phyloP scores from a whole-genome alignment of 768 basidiomycete genomes.

The Floccularia luteovirens region DNA sequence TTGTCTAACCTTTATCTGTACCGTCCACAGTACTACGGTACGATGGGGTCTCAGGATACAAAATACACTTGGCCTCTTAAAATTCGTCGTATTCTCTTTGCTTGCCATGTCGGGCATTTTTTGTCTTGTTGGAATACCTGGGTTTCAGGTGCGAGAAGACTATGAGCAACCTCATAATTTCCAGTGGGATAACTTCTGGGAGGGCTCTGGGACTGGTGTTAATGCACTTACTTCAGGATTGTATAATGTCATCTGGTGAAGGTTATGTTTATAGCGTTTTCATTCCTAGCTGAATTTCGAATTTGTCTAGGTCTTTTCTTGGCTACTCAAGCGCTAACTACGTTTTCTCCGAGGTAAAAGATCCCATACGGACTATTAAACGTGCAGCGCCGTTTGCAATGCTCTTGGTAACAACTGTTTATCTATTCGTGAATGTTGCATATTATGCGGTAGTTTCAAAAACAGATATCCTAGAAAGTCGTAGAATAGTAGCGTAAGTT shows the following conservation, averaged over 20 bases:
- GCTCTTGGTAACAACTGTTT: constrained; percentile 47
- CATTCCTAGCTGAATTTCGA: neutral
- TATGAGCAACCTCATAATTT: constrained; percentile 51
- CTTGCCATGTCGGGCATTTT: constrained; percentile 49
- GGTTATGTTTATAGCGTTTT: constrained; percentile 1
- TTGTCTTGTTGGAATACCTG: constrained; percentile 38
- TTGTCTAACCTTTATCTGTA: constrained; percentile 47
- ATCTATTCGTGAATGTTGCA: constrained; percentile 60
- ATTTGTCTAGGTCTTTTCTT: constrained; percentile 65
- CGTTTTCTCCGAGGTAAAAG: constrained; percentile 58
- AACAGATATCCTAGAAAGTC: constrained; percentile 56
- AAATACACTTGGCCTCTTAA: constrained; percentile 54
- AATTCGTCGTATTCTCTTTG: constrained; percentile 46
- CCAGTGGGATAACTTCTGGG: constrained; percentile 54
- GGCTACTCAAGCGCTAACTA: constrained; percentile 75
- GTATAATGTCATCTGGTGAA: constrained; percentile 67
- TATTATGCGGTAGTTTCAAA: constrained; percentile 73
- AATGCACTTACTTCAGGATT: constrained; percentile 60
- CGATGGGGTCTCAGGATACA: constrained; percentile 55
- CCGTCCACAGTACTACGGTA: constrained; percentile 47
- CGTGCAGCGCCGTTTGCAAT: constrained; percentile 63
- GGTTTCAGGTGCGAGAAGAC: constrained; percentile 39
- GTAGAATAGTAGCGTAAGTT: constrained; percentile 63
- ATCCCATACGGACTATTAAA: constrained; percentile 67
- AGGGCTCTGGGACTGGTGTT: constrained; percentile 42